A percentile compares a stretch with the other conserved stretches of the same genome.
phyloP scores from a whole-genome alignment of 2,329 filamentous ascomycete species.

The Epichloe elymi region DNA sequence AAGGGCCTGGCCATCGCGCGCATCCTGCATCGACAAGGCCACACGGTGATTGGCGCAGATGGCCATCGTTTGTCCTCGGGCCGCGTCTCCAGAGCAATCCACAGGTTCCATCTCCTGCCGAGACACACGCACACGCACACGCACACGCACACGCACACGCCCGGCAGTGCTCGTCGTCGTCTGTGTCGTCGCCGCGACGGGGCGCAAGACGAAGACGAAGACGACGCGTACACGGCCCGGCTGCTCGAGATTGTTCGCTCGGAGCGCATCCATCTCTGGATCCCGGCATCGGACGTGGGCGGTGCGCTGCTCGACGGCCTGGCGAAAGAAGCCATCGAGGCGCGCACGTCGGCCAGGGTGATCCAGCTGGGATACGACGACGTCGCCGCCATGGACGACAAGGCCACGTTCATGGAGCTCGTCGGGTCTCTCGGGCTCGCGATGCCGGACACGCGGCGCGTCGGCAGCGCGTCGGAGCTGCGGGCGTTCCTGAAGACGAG shows the following conservation, averaged over 20 bases:
- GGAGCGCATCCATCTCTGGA: slow-evolving; percentile 57
- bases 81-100: slow-evolving; percentile 43
- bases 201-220: too few relatives aligned
- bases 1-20: slow-evolving; percentile 57
- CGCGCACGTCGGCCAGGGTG: slow-evolving; percentile 42
- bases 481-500: slow-evolving; percentile 33
- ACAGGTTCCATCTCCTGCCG: slow-evolving; percentile 37
- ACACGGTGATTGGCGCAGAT: slow-evolving; percentile 61
- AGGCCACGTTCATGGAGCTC: slow-evolving; percentile 50
- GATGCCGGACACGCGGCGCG: slow-evolving; percentile 37
- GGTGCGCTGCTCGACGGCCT: slow-evolving; percentile 53
- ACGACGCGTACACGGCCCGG: slow-evolving; percentile 40
- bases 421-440: slow-evolving; percentile 39
- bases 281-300: slow-evolving; percentile 57
- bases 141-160: too few relatives aligned
- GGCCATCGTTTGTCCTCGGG: slow-evolving; percentile 40
- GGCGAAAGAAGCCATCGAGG: slow-evolving; percentile 48
- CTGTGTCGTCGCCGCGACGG: too few relatives aligned
- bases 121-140: slow-evolving; percentile 13
- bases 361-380: slow-evolving; percentile 48
- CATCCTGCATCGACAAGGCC: slow-evolving; percentile 48
- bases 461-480: slow-evolving; percentile 39
- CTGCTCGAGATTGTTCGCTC: slow-evolving; percentile 44
- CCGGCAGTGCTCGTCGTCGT: too few relatives aligned
- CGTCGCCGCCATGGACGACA: slow-evolving; percentile 47